Evolutionary conservation across 1,139 yeast genomes (phyloP), one percentile per base, ranked within the genome.

Genomic region (Diutina mesorugosa): DNA sequence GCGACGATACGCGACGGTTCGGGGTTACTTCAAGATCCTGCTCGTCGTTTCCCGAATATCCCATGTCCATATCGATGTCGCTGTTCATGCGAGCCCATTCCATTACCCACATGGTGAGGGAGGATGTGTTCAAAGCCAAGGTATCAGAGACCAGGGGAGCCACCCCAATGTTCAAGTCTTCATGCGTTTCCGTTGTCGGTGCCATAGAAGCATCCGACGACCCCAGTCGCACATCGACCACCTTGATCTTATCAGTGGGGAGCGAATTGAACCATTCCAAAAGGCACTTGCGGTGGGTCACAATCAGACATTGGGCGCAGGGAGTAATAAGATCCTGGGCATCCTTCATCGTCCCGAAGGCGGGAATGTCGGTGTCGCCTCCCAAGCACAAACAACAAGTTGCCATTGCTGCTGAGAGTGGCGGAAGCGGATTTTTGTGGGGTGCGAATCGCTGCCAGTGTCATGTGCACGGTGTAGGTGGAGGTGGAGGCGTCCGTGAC

Each of bases 381-480:
- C 79, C 79, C 7, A 76, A 67, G 58, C 80, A 76, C 59, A 76
- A 72, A 56, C 74, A 69, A 59, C 80, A 76, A 7, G 67, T 59
- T 30, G 53, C 32, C 53, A 50, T 50, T 26, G 38, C 30, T 30
- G 47, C 16, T 16, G 26, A 45, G 21, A 45, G 47, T 45, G 47
- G 47, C 26, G 8, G 8, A 7, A 18, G 30, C 6, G 9, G 35
- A 10, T 29, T 50, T 50, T 16, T 50, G 53, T 32, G 53, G 53
- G 53, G 53, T 32, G 53, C 53, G 53, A 50, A 45, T 45, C 26
- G 18, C 18, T 45, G 21, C 47, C 26, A 9, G 47, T 16, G 18
- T 45, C 47, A 45, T 18, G 26, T 45, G 47, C 47, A 45, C 47
- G 26, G 47, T 8, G 10, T 18, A 7, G 47, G n/a, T 18, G 47